These are phyloP conservation scores for Batkoa obscura DNA, from an alignment of 371 early-diverging fungal species.

Conservation along the genomic window DNA sequence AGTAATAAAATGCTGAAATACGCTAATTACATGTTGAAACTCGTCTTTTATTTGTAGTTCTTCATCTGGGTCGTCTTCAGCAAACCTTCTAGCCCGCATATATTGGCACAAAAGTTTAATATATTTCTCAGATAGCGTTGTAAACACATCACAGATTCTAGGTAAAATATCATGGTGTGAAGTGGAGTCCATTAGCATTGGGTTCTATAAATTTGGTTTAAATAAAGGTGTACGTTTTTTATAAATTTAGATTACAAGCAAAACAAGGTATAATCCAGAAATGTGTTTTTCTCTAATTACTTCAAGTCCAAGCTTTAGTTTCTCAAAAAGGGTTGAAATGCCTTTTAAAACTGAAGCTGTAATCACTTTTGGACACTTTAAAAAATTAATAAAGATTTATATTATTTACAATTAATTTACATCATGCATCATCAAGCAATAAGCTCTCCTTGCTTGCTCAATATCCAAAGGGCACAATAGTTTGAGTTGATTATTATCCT, in stretches of 20 bases:
- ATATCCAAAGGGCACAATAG: neutral
- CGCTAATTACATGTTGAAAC: slow-evolving; percentile 6
- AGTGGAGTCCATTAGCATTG: slow-evolving; percentile 3
- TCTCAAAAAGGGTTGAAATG: slow-evolving; percentile 10
- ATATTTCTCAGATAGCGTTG: neutral
- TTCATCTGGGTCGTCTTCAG: too few species aligned
- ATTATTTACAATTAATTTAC: neutral
- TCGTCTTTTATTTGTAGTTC: neutral
- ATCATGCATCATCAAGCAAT: neutral
- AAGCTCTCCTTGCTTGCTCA: neutral
- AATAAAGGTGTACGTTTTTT: too few species aligned
- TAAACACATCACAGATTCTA: slow-evolving; percentile 1
- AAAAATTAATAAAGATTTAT: neutral
- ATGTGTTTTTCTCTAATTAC: slow-evolving; percentile 7
- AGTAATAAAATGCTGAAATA: slow-evolving; percentile 9
- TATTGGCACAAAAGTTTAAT: neutral
- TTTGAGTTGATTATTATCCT: neutral
- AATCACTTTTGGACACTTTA: neutral
- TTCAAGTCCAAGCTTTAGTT: slow-evolving; percentile 11
- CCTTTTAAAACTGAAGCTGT: slow-evolving; percentile 7
- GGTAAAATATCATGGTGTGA: slow-evolving; percentile 5
- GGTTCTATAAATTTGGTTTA: too few species aligned
- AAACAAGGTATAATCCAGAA: slow-evolving; percentile 3
- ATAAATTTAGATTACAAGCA: too few species aligned
- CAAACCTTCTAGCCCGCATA: too few species aligned